Percentiles rank a stretch among this genome's conserved stretches.
These are phyloP conservation scores for Penicillium sp. DNA, from an alignment of 2,329 filamentous ascomycete species.

Conservation along the genomic window DNA sequence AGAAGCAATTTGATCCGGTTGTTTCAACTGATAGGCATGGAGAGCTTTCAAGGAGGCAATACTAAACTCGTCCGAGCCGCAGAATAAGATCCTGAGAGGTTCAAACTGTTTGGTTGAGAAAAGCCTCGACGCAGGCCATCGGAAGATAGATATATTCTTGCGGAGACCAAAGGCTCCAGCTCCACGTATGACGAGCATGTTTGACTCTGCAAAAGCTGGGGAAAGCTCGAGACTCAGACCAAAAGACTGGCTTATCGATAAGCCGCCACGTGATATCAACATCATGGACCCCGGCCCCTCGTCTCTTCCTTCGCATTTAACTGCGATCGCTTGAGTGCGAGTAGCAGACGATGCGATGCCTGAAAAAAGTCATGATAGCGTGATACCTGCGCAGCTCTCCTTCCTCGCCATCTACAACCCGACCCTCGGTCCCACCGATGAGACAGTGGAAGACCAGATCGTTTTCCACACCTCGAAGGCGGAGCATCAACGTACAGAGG, in stretches of 20 bases:
- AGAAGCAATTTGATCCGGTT: slow-evolving; percentile 61
- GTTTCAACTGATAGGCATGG: slow-evolving; percentile 55
- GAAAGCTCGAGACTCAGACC: slow-evolving; percentile 8
- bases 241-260: slow-evolving; percentile 23
- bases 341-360: slow-evolving; percentile 37
- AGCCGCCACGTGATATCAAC: slow-evolving; percentile 37
- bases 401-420: slow-evolving; percentile 97
- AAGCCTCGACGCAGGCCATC: slow-evolving; percentile 17
- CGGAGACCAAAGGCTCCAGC: slow-evolving; percentile 23
- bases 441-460: slow-evolving; percentile 75
- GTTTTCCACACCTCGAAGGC: slow-evolving; percentile 79
- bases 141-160: slow-evolving; percentile 12
- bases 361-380: slow-evolving; percentile 35
- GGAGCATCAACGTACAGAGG: slow-evolving; percentile 25
- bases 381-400: slow-evolving; percentile 77
- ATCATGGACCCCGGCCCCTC: slow-evolving; percentile 15
- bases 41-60: slow-evolving; percentile 71
- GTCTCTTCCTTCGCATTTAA: slow-evolving; percentile 9
- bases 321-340: slow-evolving; percentile 9
- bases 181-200: slow-evolving; percentile 27
- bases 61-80: slow-evolving; percentile 90
- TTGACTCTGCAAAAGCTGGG: background rate
- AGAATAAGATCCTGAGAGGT: slow-evolving; percentile 84
- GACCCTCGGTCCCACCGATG: slow-evolving; percentile 68
- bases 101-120: slow-evolving; percentile 37